Conservation (phyloP, 2,329 filamentous ascomycete species). For the Xylaria sp. region DNA sequence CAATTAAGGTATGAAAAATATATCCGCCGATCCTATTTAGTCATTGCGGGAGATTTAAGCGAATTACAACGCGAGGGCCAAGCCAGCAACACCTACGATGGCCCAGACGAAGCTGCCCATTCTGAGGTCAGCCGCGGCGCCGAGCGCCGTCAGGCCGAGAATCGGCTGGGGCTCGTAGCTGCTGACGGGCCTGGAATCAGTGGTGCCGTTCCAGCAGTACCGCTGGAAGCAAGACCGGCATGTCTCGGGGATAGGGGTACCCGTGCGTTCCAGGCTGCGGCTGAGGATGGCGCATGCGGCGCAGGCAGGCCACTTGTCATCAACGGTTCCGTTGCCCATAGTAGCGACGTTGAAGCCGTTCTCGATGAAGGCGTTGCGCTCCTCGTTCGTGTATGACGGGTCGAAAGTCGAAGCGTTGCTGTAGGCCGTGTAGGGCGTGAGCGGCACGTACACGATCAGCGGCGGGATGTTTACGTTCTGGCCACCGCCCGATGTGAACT, state of each 20-base stretch:
- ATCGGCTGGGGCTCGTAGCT: slow-evolving; percentile 49
- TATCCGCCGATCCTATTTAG: neutral
- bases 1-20: slow-evolving; percentile 1
- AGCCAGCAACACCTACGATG: neutral
- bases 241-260: slow-evolving; percentile 68
- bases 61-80: slow-evolving; percentile 14
- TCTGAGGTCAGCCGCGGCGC: slow-evolving; percentile 5
- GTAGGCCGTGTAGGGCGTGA: slow-evolving; percentile 75
- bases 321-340: slow-evolving; percentile 77
- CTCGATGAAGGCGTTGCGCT: slow-evolving; percentile 80
- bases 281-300: slow-evolving; percentile 86
- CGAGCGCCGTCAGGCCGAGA: slow-evolving; percentile 24
- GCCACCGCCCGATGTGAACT: slow-evolving; percentile 48
- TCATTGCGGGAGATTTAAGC: neutral
- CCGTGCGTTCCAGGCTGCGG: slow-evolving; percentile 75
- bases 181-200: slow-evolving; percentile 37
- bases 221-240: slow-evolving; percentile 77
- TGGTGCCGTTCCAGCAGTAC: slow-evolving; percentile 95
- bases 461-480: slow-evolving; percentile 53
- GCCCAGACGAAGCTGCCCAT: slow-evolving; percentile 6
- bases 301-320: slow-evolving; percentile 78
- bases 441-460: slow-evolving; percentile 86
- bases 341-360: slow-evolving; percentile 89
- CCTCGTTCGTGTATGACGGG: slow-evolving; percentile 62
- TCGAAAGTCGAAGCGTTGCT: slow-evolving; percentile 84